Base-by-base conservation (phyloP, 2,329 filamentous ascomycete species). In the Penicillium sp. region DNA sequence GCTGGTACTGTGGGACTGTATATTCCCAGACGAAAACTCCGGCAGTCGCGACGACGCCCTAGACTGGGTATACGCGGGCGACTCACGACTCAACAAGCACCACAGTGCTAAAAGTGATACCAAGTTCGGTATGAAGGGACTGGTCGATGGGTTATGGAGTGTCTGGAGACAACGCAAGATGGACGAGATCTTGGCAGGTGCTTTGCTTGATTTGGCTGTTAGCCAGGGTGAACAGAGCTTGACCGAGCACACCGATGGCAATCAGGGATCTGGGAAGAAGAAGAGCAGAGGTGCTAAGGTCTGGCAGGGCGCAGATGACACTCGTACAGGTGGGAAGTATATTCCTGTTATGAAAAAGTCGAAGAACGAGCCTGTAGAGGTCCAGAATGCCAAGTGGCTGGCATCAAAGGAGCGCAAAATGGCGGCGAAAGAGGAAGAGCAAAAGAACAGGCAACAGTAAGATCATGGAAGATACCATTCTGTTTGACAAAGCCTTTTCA, bases 1-100 rank as follows among this genome's bases (percentile, higher is more conserved):
- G 2, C 83, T 99, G 8, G 94, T 97, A 14, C 83, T 99, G 5
- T 97, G 93, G 93, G 91, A 97, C 75, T 97, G 93, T 74, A 81
- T 95, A 29, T 99, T 97, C 73, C 91, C 91, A 0, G 75, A 76
- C 40, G 67, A 79, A 54, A 73, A 75, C 61, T 68, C 77, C 63
- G 74, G 75, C 26, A 69, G 70, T 47, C 72, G 80, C 23, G 75
- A 79, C 36, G 87, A 94, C 70, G 80, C 82, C 0, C 70, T 97
- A 52, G 71, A 86, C 16, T 99, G 94, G 93, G 73, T 92, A 0
- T 90, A 92, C 72, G 81, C 89, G 1, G 90, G 89, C 39, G 89
- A 93, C 59, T 83, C 87, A 34, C 73, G 77, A 3, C 67, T 66
- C 16, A 63, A 64, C 13, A 64, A 62, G 42, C 64, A 64, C 16